Evolutionary conservation across 2,329 filamentous ascomycete genomes (phyloP), one percentile per base, ranked within the genome.

Genomic region (Penicillium sumatraense): DNA sequence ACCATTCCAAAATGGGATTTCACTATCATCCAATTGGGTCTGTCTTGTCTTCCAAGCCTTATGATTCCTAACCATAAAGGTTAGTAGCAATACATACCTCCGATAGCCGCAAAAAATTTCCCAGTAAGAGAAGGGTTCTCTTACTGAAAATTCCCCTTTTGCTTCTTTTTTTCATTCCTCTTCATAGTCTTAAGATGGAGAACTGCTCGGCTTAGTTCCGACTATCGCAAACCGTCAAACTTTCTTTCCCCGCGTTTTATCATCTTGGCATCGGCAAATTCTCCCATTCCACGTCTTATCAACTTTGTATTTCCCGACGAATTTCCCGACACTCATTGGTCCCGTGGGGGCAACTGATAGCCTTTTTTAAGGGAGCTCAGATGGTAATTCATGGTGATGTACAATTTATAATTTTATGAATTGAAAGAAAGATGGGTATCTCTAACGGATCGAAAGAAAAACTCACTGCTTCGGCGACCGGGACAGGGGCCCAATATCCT

Each of bases 211-310:
- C 42, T 14, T 21, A 31, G 4, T 29, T 31, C 42, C 42, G 42
- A 29, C 9, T 5, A 18, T n/a, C 13, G 13, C 24, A 16, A 16
- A 5, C 14, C 38, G 20, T 16, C 14, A 27, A 29, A 16, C 36
- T 27, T 7, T 3, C 5, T 23, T 57, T 57, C 55, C 55, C 55
- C 55, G 55, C 55, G 45, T 55, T 54, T 49, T 52, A 51, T 55
- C 38, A 33, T 49, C 55, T 58, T 58, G 55, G 55, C 55, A 36
- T 58, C 55, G 55, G 55, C 23, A 52, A 55, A 52, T 48, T 31
- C 4, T 2, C 48, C 40, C 35, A 11, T 23, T 26, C 26, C 18
- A 13, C 14, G 18, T 13, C 42, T 26, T 57, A 50, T 57, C 35
- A 27, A 11, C 24, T 14, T 18, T 4, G 13, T 48, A 58, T 58